Conservation (phyloP, 106 monocot species). For the Amphibolis antarctica region DNA sequence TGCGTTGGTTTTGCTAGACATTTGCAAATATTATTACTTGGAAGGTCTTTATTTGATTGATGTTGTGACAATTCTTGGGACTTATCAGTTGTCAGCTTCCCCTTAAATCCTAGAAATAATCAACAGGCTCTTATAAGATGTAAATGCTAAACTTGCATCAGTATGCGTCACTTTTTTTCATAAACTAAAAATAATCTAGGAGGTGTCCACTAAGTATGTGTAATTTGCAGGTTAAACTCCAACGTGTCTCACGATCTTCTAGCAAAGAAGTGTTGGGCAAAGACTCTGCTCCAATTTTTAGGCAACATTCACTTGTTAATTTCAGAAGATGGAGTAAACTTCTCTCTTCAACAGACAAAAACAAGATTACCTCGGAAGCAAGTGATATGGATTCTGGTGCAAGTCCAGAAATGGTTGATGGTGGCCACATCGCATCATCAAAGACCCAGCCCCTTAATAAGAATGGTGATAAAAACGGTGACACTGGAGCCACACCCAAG, state of each 20-base stretch:
- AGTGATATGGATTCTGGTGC: constrained; percentile 11
- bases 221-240: neutral
- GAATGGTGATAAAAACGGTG: constrained; percentile 4
- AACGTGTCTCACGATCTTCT: neutral
- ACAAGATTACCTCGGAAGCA: constrained; percentile 12
- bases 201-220: neutral
- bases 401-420: neutral
- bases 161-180: neutral
- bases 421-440: constrained; percentile 11
- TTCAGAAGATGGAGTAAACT: constrained; percentile 6
- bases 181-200: neutral
- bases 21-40: too few species aligned
- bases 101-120: too few species aligned
- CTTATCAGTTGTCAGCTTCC: too few species aligned
- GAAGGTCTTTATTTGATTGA: too few species aligned
- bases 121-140: too few species aligned
- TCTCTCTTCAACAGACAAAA: constrained; percentile 19
- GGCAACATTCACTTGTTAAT: neutral
- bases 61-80: too few species aligned
- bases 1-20: too few species aligned
- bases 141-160: too few species aligned
- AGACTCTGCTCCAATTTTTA: neutral
- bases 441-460: constrained; percentile 6
- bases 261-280: neutral
- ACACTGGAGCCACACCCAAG: constrained; percentile 11